Evolutionary conservation across 441 rosid genomes (phyloP).

Genomic region (Flueggea neowawraea): DNA sequence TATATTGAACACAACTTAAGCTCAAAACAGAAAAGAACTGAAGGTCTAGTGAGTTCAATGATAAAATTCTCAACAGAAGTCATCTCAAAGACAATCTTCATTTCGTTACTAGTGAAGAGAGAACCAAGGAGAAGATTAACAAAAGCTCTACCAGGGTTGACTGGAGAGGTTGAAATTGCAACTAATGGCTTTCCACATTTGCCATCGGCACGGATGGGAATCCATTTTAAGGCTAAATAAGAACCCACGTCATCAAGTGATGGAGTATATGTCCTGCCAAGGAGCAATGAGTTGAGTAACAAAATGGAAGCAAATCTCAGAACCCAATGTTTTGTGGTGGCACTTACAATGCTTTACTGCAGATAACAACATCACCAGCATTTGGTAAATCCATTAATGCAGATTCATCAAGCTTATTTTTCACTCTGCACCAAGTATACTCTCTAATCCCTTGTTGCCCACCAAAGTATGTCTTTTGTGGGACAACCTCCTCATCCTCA

Average conservation of each 20-base stretch:
- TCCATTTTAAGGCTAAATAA: slow-evolving; percentile 81
- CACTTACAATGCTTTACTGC: slow-evolving; percentile 78
- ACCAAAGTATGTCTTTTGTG: slow-evolving; percentile 83
- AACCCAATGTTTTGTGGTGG: slow-evolving; percentile 8
- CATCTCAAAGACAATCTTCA: neutral
- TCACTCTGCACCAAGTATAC: slow-evolving; percentile 80
- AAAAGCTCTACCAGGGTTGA: slow-evolving; percentile 62
- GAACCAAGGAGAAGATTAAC: neutral
- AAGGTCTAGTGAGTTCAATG: no score
- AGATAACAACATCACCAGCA: slow-evolving; percentile 47
- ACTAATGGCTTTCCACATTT: slow-evolving; percentile 85
- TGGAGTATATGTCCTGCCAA: slow-evolving; percentile 74
- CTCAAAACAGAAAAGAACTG: no score
- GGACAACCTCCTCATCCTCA: slow-evolving; percentile 72
- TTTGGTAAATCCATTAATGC: slow-evolving; percentile 56
- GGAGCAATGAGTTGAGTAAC: no score
- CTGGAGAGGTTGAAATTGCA: slow-evolving; percentile 70
- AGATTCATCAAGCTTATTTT: slow-evolving; percentile 55
- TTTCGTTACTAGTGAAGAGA: neutral
- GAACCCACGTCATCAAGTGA: slow-evolving; percentile 84
- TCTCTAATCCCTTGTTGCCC: slow-evolving; percentile 91
- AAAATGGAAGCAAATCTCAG: slow-evolving; percentile 4
- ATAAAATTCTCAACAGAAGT: no score
- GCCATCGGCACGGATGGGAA: slow-evolving; percentile 84
- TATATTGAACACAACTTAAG: no score